Base-by-base conservation (phyloP, 371 early-diverging fungal genomes). In the Mucor irregularis region DNA sequence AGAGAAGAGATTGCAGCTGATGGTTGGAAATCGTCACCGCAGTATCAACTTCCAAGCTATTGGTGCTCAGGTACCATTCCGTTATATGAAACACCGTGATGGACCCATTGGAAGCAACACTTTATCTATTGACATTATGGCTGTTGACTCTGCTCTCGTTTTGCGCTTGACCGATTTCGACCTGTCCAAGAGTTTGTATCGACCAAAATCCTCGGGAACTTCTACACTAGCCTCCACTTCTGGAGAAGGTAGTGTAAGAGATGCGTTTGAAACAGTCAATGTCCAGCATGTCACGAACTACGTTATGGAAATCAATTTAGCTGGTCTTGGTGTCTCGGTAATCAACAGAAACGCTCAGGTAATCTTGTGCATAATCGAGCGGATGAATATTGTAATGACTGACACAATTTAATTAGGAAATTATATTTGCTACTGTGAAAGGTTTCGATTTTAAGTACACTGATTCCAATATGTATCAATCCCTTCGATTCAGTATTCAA, bases 41-140 rank as follows among this genome's bases (percentile, higher is more conserved):
- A 76, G 81, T 11, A 82, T 96, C 49, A 91, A 92, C 37, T 65
- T 96, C 35, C 86, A 90, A 59, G 95, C 96, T 49, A 93, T 98
- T 54, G 99, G 97, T 19, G 81, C 88, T 35, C 86, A 90, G 45
- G 69, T 87, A 22, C 96, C 95, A 11, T 89, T 96, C 68, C 84
- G 85, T 45, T 92, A 88, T 61, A 47, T 64, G 60, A 68, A 64
- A 60, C 64, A 58, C 2, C 42, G 63, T 4, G 54, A 62, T 19
- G 45, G 45, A 2, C 17, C 48, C 4, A 19, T 56, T 21, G 51
- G 45, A n/a, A 44, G 34, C 9, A 60, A 61, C 5, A 56, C 90
- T 49, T 66, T 94, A 51, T 76, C 92, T 1, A 89, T 97, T 34
- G 92, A 95, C 58, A 86, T 98, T 13, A 68, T 82, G 16, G 95